Evolutionary conservation across 352 stramenopile genomes (phyloP), one percentile per base, ranked within the genome.

Genomic region (Peronospora farinosa): DNA sequence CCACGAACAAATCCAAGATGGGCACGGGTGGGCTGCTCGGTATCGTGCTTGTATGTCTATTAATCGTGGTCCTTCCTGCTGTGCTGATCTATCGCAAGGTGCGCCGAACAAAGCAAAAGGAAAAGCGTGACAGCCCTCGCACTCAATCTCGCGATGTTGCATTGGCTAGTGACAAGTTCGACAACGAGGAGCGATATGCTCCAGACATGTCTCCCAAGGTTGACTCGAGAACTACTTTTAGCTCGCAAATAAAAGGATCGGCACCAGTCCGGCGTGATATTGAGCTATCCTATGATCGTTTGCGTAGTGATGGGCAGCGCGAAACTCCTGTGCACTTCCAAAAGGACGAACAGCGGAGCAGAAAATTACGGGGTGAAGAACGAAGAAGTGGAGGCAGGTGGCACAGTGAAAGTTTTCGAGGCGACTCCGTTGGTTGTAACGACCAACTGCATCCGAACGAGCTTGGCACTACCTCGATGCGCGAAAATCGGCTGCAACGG

Each of bases 131-230:
- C 3, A 51, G 16, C 23, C 48, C 43, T 35, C 47, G 51, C 13
- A 35, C 27, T 6, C 39, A 12, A 12, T 50, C 32, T 0, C 47
- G 47, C 7, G 64, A 73, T 32, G 35, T 62, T 3, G 38, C 55
- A 15, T 25, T 73, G 40, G 60, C 54, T 15, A 63, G 47, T 58
- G 56, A 63, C 40, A 69, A 72, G 23, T 46, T 66, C 6, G 40
- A 61, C 2, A 54, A 62, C 16, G 53, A 66, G 36, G 47, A 68
- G 10, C 51, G 40, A 12, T 70, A 70, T 36, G 55, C 36, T 3
- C 47, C 49, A 5, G 57, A 68, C n/a, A 57, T 65, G 48, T 66
- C 60, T 1, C 55, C 64, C 5, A 32, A 13, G 38, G 66, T 40
- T 39, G 55, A 65, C 3, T 46, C 55, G 31, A 50, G 36, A 23